Percentiles rank a stretch among this genome's conserved stretches.
phyloP scores from a whole-genome alignment of 2,329 filamentous ascomycete genomes.

The Aspergillus neotritici region DNA sequence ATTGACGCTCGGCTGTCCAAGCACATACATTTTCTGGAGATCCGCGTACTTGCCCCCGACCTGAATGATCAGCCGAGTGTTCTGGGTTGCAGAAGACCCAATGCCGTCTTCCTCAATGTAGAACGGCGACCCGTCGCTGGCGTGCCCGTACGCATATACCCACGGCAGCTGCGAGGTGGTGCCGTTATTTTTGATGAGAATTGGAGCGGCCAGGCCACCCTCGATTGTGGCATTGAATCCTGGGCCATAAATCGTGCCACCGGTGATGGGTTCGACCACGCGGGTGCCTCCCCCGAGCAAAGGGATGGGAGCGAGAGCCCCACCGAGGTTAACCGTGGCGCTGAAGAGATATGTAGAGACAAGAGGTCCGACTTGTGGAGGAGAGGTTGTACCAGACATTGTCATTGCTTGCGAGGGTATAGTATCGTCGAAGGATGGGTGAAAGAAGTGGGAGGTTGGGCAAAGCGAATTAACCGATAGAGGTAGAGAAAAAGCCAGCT shows the following conservation, averaged over 20 bases:
- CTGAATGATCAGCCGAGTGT: slow-evolving; percentile 5
- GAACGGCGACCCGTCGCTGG: slow-evolving; percentile 4
- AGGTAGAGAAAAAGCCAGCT: too few species aligned
- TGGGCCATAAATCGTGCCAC: slow-evolving; percentile 5
- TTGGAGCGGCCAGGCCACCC: slow-evolving; percentile 5
- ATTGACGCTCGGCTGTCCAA: slow-evolving; percentile 3
- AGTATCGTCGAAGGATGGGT: too few species aligned
- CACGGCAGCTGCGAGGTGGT: slow-evolving; percentile 1
- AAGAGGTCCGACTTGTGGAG: not conserved
- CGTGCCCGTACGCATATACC: slow-evolving; percentile 4
- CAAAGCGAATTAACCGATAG: too few species aligned
- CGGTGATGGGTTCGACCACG: slow-evolving; percentile 6
- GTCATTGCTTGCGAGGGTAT: too few species aligned
- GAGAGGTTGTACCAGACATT: not conserved
- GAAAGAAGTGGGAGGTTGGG: too few species aligned
- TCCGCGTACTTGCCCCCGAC: slow-evolving; percentile 2
- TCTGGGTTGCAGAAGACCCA: slow-evolving; percentile 3
- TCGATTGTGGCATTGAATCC: slow-evolving; percentile 8
- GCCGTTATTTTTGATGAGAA: slow-evolving; percentile 3
- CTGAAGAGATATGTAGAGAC: slow-evolving; percentile 5
- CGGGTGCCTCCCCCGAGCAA: slow-evolving; percentile 3
- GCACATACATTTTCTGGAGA: slow-evolving; percentile 3
- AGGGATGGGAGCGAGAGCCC: slow-evolving; percentile 3
- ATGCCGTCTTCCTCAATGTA: slow-evolving; percentile 6
- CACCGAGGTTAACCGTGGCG: slow-evolving; percentile 3